A percentile compares a stretch with the other conserved stretches of the same genome.
These are phyloP conservation scores for Pichia thaimueangensis DNA, from an alignment of 805 yeast species.

Conservation along the genomic window DNA sequence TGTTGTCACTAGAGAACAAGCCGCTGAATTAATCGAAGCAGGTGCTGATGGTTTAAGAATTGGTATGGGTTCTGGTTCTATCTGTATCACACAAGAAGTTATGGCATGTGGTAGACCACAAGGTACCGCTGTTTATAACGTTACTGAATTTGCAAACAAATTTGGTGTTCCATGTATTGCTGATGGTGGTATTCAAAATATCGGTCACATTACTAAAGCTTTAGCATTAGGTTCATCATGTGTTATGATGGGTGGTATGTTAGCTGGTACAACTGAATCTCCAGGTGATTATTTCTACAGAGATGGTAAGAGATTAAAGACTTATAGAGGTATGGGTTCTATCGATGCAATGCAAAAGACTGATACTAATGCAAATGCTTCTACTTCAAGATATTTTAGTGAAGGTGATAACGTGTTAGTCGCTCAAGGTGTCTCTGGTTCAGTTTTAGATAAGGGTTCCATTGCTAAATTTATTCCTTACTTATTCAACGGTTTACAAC, in stretches of 20 bases:
- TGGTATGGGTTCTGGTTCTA: conserved; percentile 99
- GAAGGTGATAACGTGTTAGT: conserved; percentile 93
- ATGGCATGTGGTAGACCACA: conserved; percentile 99
- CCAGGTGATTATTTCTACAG: conserved; percentile 98
- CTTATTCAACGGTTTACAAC: conserved; percentile 92
- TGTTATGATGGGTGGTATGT: conserved; percentile 99
- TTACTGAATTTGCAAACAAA: conserved; percentile 85
- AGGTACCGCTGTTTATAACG: conserved; percentile 97
- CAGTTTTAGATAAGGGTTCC: conserved; percentile 96
- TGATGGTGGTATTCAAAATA: conserved; percentile 98
- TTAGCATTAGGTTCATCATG: conserved; percentile 93
- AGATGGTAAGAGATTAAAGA: conserved; percentile 95
- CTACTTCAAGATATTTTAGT: conserved; percentile 96
- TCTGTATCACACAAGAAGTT: conserved; percentile 98
- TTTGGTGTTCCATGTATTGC: conserved; percentile 99
- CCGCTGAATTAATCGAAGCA: conserved; percentile 87
- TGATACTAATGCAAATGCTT: conserved; percentile 84
- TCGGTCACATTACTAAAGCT: conserved; percentile 97
- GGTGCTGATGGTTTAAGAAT: conserved; percentile 98
- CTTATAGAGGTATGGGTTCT: conserved; percentile 99
- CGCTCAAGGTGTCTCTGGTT: conserved; percentile 98
- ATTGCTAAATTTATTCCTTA: conserved; percentile 91
- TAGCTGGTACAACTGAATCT: conserved; percentile 97
- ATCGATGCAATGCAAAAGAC: conserved; percentile 97
- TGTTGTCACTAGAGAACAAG: conserved; percentile 98